Percentiles rank a stretch among this genome's conserved stretches.
Evolutionary conservation across 208 protist species (phyloP).

Genomic region (Strigomonas culicis): DNA sequence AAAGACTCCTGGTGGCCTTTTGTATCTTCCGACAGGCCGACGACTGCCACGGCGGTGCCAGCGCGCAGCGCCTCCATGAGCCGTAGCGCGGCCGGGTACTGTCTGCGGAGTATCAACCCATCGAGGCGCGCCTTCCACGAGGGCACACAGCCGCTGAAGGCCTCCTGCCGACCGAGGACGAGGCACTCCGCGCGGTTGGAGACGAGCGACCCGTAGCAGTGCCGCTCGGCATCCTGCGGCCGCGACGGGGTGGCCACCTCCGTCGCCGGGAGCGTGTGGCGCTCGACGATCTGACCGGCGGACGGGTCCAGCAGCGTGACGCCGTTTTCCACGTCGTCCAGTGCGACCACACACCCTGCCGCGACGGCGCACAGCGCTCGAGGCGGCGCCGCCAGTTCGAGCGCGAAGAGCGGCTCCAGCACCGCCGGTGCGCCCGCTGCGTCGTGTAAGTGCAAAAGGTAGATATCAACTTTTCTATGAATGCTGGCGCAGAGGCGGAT

Average conservation of each 20-base stretch:
- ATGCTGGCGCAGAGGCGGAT: slow-evolving; percentile 52
- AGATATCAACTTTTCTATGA: slow-evolving; percentile 54
- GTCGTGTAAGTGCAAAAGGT: slow-evolving; percentile 30
- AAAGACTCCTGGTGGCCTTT: slow-evolving; percentile 33
- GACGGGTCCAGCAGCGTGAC: slow-evolving; percentile 53
- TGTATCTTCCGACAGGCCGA: slow-evolving; percentile 39
- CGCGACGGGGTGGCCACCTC: slow-evolving; percentile 25
- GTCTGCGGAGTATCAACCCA: slow-evolving; percentile 29
- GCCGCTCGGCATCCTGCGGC: slow-evolving; percentile 30
- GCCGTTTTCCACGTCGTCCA: slow-evolving; percentile 39
- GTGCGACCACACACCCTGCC: slow-evolving; percentile 28
- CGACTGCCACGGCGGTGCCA: slow-evolving; percentile 56
- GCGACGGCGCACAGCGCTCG: slow-evolving; percentile 39
- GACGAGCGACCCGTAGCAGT: slow-evolving; percentile 23
- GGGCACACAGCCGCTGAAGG: slow-evolving; percentile 45
- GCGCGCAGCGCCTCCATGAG: slow-evolving; percentile 53
- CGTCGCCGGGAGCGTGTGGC: slow-evolving; percentile 17
- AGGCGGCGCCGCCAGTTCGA: slow-evolving; percentile 31
- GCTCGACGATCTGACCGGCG: slow-evolving; percentile 54
- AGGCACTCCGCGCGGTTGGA: slow-evolving; percentile 27
- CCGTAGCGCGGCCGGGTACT: slow-evolving; percentile 54
- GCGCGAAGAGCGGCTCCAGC: slow-evolving; percentile 27
- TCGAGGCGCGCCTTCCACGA: slow-evolving; percentile 70
- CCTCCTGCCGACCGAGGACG: slow-evolving; percentile 27
- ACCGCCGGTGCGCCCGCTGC: slow-evolving; percentile 13